These are phyloP conservation scores for Pestalotiopsis sp. DNA, from an alignment of 2,329 filamentous ascomycete species.

Conservation along the genomic window DNA sequence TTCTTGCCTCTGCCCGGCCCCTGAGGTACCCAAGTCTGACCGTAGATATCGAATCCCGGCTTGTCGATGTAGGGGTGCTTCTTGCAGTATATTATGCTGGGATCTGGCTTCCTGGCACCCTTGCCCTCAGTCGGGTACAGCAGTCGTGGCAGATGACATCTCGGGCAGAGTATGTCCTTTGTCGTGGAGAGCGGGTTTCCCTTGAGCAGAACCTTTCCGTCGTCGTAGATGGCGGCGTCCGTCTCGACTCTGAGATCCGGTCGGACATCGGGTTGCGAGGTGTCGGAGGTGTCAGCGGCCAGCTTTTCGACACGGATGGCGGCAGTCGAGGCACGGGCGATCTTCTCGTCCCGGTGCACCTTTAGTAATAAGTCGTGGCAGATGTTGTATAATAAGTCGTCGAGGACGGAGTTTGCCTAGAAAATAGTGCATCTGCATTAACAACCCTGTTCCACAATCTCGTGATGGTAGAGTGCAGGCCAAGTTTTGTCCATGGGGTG, in stretches of 20 bases:
- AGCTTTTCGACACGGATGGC: slow-evolving; percentile 67
- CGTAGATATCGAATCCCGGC: slow-evolving; percentile 78
- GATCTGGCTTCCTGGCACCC: slow-evolving; percentile 67
- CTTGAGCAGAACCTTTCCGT: slow-evolving; percentile 69
- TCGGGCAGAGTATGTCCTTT: slow-evolving; percentile 72
- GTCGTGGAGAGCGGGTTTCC: slow-evolving; percentile 74
- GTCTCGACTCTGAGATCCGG: slow-evolving; percentile 65
- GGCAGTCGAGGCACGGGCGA: slow-evolving; percentile 68
- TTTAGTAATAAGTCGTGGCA: slow-evolving; percentile 75
- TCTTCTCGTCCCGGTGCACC: slow-evolving; percentile 79
- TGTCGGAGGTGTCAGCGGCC: slow-evolving; percentile 58
- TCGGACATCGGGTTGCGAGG: slow-evolving; percentile 54
- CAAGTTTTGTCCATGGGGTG: neutral
- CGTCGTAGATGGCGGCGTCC: slow-evolving; percentile 70
- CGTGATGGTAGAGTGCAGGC: slow-evolving; percentile 8
- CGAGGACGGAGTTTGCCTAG: slow-evolving; percentile 68
- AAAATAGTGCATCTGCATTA: slow-evolving; percentile 11
- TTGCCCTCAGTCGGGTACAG: slow-evolving; percentile 74
- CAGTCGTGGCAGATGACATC: slow-evolving; percentile 74
- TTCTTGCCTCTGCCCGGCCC: slow-evolving; percentile 74
- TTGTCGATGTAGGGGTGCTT: slow-evolving; percentile 78
- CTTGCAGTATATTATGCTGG: slow-evolving; percentile 76
- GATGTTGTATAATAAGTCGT: slow-evolving; percentile 77
- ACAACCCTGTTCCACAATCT: slow-evolving; percentile 9
- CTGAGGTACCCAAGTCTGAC: slow-evolving; percentile 77